Evolutionary conservation across 148 eudicot species (phyloP), one percentile per base, ranked within the genome.

Genomic region (Vaccinium corymbosum): DNA sequence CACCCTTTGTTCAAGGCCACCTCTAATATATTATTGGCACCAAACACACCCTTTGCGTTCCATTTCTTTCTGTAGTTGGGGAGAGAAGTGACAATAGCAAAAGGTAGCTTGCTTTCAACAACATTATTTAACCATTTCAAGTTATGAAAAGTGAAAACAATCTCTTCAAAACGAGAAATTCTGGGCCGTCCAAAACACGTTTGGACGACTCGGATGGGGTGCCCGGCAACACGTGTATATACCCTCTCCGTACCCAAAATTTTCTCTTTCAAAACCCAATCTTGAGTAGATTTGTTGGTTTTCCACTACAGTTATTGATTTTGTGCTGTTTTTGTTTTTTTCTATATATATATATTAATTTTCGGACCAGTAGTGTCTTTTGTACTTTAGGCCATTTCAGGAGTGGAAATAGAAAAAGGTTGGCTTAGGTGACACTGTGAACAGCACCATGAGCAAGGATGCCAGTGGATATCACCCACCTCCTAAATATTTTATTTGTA

Each of bases 1-100:
- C 78, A 52, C 75, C 82, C 86, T 76, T 66, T 78, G 48, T 52
- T 19, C 6, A n/a, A 20, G 74, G 42, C 59, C 55, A 75, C 55
- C 56, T 56, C 68, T 35, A 35, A 35, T 51, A 15, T 35, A 7
- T 52, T 46, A 6, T 42, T 42, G 35, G 29, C 27, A 57, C 82
- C 62, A 35, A 46, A 53, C 71, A 83, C 53, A 56, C 25, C 52
- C n/a, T 49, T 20, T 53, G 46, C n/a, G 16, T 46, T 15, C 48
- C 7, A 32, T 35, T 35, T 20, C 20, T 27, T 15, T 53, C 3
- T 6, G 19, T 15, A 10, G 1, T 74, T 16, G 12, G 4, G 42
- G 53, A 82, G 6, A 59, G 68, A n/a, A 62, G 68, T 62, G 68
- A 62, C 68, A 62, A n/a, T n/a, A 8, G 4, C 29, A 62, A 3